Conservation (phyloP, 495 filamentous ascomycete genomes). For the Neurospora sp. region DNA sequence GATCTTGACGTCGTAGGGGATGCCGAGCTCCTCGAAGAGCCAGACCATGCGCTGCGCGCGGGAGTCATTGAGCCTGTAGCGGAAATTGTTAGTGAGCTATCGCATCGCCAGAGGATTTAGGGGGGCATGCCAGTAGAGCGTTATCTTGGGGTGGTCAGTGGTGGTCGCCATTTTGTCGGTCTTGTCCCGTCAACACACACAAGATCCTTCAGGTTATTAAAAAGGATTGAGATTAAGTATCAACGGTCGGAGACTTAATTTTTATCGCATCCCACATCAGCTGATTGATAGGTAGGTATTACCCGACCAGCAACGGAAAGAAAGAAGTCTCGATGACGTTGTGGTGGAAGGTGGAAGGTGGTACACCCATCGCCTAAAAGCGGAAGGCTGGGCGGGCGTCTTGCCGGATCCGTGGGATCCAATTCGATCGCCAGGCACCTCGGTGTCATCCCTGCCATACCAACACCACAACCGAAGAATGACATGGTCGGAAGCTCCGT, state of each 20-base stretch:
- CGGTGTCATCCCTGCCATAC: neutral
- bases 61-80: conserved; percentile 58
- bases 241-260: neutral
- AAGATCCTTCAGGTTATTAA: neutral
- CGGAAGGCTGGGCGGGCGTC: neutral
- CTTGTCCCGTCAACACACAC: neutral
- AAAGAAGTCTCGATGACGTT: neutral
- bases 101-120: neutral
- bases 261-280: neutral
- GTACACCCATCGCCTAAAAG: neutral
- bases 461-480: neutral
- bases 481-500: neutral
- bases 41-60: conserved; percentile 80
- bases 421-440: neutral
- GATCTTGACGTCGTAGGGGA: conserved; percentile 66
- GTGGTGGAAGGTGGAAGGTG: neutral
- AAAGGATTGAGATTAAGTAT: neutral
- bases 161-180: neutral
- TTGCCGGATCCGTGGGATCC: neutral
- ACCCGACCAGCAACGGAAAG: neutral
- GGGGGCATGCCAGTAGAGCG: neutral
- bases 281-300: neutral
- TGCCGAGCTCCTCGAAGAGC: conserved; percentile 76
- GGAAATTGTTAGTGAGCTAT: neutral
- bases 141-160: conserved; percentile 1